A percentile compares a stretch with the other conserved stretches of the same genome.
phyloP scores from a whole-genome alignment of 75 land plant species.

The Sequoiadendron giganteum region DNA sequence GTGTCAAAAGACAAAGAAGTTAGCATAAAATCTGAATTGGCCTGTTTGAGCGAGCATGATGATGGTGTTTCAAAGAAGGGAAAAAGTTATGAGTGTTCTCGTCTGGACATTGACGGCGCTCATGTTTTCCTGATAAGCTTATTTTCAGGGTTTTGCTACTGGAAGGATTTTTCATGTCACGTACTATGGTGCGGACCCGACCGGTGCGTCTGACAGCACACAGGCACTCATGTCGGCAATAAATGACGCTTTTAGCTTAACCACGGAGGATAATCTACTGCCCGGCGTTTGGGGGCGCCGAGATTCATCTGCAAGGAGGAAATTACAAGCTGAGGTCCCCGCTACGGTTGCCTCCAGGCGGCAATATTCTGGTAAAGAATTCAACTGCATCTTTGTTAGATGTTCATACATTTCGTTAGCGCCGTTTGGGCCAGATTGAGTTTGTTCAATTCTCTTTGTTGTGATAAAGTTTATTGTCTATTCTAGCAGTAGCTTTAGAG shows the following conservation, averaged over 20 bases:
- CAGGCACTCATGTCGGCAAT: conserved; percentile 35
- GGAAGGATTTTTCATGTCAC: conserved; percentile 43
- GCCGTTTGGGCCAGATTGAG: no score
- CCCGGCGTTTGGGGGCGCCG: conserved; percentile 56
- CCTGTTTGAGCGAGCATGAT: no score
- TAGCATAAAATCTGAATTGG: background rate
- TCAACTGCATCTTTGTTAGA: no score
- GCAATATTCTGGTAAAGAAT: conserved; percentile 44
- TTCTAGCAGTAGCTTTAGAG: no score
- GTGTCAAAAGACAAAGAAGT: background rate
- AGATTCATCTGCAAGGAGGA: conserved; percentile 66
- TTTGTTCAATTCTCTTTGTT: no score
- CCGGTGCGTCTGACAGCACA: conserved; percentile 51
- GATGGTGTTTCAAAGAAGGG: background rate
- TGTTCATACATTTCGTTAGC: background rate
- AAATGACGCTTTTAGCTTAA: conserved; percentile 30
- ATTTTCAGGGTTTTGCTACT: conserved; percentile 12
- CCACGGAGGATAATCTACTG: conserved; percentile 18
- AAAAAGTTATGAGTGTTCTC: background rate
- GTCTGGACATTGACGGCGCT: background rate
- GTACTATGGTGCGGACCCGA: conserved; percentile 55
- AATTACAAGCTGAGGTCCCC: conserved; percentile 56
- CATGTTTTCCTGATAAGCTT: background rate
- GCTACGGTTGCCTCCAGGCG: conserved; percentile 60
- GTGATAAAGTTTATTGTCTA: no score